These are phyloP conservation scores for Alternaria rosae DNA, from an alignment of 2,329 filamentous ascomycete species.

Conservation along the genomic window DNA sequence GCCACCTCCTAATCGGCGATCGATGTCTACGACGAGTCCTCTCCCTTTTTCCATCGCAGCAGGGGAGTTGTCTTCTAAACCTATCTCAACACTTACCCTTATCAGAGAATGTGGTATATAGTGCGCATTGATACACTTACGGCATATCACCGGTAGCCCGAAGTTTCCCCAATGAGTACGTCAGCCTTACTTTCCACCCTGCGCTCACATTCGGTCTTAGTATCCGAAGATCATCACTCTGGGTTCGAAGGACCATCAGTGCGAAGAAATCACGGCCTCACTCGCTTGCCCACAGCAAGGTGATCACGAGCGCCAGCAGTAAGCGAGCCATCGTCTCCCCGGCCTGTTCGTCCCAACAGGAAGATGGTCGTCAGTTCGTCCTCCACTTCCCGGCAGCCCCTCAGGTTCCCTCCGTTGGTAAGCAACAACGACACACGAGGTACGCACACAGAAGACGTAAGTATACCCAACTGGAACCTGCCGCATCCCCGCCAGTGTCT, in stretches of 20 bases:
- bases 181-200: not conserved
- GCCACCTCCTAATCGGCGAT: not conserved
- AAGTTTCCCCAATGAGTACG: constrained; percentile 1
- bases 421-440: not conserved
- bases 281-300: not conserved
- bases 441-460: not conserved
- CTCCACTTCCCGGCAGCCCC: not conserved
- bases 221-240: not conserved
- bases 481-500: not conserved
- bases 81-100: not conserved
- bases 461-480: not conserved
- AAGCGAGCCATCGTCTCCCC: not conserved
- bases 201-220: not conserved
- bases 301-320: not conserved
- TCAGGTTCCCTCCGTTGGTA: not conserved
- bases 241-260: not conserved
- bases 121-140: not conserved
- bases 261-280: not conserved
- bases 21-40: not conserved
- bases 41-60: not conserved
- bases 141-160: not conserved
- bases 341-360: not conserved
- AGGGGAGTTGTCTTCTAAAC: not conserved
- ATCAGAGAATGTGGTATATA: not conserved
- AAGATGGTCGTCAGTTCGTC: not conserved